Base-by-base conservation (phyloP, 2,329 filamentous ascomycete genomes). In the Thielaviopsis ethacetica region DNA sequence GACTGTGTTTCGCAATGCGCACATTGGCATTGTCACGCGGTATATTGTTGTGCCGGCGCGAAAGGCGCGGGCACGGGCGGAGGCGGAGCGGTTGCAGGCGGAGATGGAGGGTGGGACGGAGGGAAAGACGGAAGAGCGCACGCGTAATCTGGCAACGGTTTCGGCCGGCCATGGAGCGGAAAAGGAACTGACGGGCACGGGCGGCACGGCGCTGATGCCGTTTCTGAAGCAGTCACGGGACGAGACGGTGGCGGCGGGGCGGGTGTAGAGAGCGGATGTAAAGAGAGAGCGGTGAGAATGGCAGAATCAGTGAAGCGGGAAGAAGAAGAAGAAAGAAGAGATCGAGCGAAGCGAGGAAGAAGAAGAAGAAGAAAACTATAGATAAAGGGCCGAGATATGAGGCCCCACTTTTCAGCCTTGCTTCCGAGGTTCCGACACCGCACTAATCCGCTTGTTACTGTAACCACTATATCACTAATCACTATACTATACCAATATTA, bases 191-290 rank as follows among this genome's bases (percentile, higher is more conserved):
- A 88, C 86, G 53, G 93, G 93, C 1, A 98, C 93, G 0, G 93
- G 93, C 17, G 93, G 93, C 15, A 97, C 93, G 0, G 87, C 91
- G 0, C 75, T 98, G 60, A 95, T 98, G 58, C 88, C 91, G 0
- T 98, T 98, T 71, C 75, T 98, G 62, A 96, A 97, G 72, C 93
- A 98, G 72, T 91, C 93, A 4, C 80, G 93, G 30, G 91, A 98
- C 66, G 93, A 98, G 76, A 97, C 93, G 0, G 88, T 88, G 17
- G 91, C 97, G 70, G 89, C 90, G 1, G 89, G 24, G 17, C 5
- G 12, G 24, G 22, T 30, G 22, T 26, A 26, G 24, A 26, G 24
- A 26, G 3, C 24, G n/a, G n/a, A n/a, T n/a, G n/a, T n/a, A n/a
- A n/a, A n/a, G n/a, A n/a, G n/a, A n/a, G n/a, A n/a, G n/a, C n/a